phyloP scores from a whole-genome alignment of 495 filamentous ascomycete genomes.

The Barbatosphaeria neglecta region DNA sequence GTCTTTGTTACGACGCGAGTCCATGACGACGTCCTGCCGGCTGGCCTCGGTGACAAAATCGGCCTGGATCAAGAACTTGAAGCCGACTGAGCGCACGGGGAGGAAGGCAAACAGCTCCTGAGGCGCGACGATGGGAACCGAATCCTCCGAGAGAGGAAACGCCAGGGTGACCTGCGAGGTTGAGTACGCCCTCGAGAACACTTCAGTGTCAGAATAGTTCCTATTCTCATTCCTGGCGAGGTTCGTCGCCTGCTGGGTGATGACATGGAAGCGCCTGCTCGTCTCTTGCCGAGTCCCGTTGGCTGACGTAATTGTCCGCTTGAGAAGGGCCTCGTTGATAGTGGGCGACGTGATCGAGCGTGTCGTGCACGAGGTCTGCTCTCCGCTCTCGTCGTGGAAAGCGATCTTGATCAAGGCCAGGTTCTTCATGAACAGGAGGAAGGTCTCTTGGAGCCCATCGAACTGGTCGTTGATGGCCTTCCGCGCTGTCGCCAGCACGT shows the following conservation, averaged over 20 bases:
- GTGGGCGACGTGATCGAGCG: constrained; percentile 2
- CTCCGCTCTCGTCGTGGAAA: constrained; percentile 11
- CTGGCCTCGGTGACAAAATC: constrained; percentile 35
- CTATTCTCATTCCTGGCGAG: constrained; percentile 22
- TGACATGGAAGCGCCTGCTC: constrained; percentile 8
- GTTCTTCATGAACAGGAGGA: constrained; percentile 29
- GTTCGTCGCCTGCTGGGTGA: constrained; percentile 4
- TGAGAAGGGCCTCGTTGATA: neutral
- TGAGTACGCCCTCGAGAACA: constrained; percentile 6
- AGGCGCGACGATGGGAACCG: constrained; percentile 12
- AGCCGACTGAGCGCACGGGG: constrained; percentile 20
- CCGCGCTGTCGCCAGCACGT: constrained; percentile 3
- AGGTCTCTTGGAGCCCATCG: constrained; percentile 16
- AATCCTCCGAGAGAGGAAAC: constrained; percentile 22
- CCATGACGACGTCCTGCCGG: constrained; percentile 24
- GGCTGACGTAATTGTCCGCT: neutral
- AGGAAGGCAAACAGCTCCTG: constrained; percentile 27
- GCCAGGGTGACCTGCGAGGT: constrained; percentile 23
- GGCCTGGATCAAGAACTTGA: constrained; percentile 35
- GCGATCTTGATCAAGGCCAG: constrained; percentile 17
- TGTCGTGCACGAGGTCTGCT: neutral
- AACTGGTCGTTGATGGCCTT: constrained; percentile 18
- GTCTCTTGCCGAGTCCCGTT: neutral
- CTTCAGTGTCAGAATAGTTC: constrained; percentile 9
- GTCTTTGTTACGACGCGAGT: constrained; percentile 10